These are phyloP conservation scores for Colletotrichum spinosum DNA, from an alignment of 2,329 filamentous ascomycete genomes.

Conservation along the genomic window DNA sequence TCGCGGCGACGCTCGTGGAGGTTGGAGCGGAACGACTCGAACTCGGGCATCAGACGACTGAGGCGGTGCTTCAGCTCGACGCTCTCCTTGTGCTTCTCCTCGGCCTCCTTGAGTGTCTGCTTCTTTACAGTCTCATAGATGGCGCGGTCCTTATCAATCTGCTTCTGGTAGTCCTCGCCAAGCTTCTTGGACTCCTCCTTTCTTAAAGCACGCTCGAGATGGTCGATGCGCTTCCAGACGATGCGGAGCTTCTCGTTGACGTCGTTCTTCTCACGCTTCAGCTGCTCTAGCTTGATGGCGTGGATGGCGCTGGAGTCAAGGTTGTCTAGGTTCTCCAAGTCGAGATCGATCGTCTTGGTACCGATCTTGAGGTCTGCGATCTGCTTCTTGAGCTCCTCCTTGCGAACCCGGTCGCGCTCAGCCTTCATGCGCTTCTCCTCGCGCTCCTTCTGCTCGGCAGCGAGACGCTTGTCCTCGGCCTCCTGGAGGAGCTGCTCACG, in stretches of 20 bases:
- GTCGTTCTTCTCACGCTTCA: conserved; percentile 98
- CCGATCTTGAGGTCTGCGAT: conserved; percentile 91
- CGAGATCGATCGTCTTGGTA: conserved; percentile 80
- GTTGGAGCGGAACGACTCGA: conserved; percentile 84
- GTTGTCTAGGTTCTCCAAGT: conserved; percentile 83
- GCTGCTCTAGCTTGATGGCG: conserved; percentile 92
- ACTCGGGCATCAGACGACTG: conserved; percentile 83
- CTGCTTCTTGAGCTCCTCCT: conserved; percentile 94
- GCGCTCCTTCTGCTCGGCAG: conserved; percentile 92
- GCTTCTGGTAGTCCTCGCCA: conserved; percentile 83
- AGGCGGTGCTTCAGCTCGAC: conserved; percentile 95
- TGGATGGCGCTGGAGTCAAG: conserved; percentile 92
- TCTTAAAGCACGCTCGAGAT: conserved; percentile 95
- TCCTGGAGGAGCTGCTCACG: conserved; percentile 90
- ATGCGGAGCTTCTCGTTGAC: conserved; percentile 91
- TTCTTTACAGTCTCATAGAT: conserved; percentile 84
- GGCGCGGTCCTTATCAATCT: conserved; percentile 81
- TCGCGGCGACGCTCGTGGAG: conserved; percentile 90
- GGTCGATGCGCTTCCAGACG: conserved; percentile 95
- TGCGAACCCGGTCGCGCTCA: conserved; percentile 89
- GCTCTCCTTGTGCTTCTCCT: conserved; percentile 91
- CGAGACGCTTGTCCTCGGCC: conserved; percentile 87
- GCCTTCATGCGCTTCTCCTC: conserved; percentile 87
- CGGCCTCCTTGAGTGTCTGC: conserved; percentile 82
- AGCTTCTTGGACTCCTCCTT: conserved; percentile 96